Evolutionary conservation across 2,329 filamentous ascomycete species (phyloP).

Genomic region (Hypoxylon sp.): DNA sequence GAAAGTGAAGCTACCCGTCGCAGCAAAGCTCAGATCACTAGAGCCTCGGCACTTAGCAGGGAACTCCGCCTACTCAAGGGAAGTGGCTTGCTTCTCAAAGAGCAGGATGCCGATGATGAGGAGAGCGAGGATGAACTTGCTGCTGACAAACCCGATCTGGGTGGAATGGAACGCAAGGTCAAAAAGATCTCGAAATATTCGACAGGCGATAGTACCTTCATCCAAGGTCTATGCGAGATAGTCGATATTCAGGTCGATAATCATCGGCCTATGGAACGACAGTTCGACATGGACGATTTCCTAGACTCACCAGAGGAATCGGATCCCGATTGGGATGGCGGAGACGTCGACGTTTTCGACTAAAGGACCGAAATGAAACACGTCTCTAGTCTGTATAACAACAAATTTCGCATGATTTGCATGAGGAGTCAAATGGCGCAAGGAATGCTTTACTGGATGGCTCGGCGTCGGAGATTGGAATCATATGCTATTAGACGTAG

Average conservation of each 20-base stretch:
- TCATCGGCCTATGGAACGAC: constrained; percentile 72
- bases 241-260: constrained; percentile 81
- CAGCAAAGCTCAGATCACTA: constrained; percentile 22
- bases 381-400: background rate
- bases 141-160: constrained; percentile 20
- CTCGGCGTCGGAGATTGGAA: background rate
- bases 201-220: constrained; percentile 44
- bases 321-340: constrained; percentile 66
- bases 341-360: constrained; percentile 38
- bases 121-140: constrained; percentile 48
- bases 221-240: constrained; percentile 75
- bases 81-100: constrained; percentile 31
- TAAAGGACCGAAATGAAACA: constrained; percentile 7
- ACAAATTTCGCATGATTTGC: constrained; percentile 18
- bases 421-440: too few species aligned
- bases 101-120: constrained; percentile 47
- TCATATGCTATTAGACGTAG: constrained; percentile 18
- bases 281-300: constrained; percentile 77
- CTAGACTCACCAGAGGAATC: constrained; percentile 63
- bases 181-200: constrained; percentile 23
- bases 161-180: constrained; percentile 23
- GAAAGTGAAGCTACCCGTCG: constrained; percentile 20
- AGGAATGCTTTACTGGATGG: constrained; percentile 14
- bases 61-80: constrained; percentile 35
- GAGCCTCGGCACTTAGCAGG: constrained; percentile 30